Percentiles rank a stretch among this genome's conserved stretches.
Evolutionary conservation across 441 rosid genomes (phyloP).

Genomic region (Gossypium lobatum): DNA sequence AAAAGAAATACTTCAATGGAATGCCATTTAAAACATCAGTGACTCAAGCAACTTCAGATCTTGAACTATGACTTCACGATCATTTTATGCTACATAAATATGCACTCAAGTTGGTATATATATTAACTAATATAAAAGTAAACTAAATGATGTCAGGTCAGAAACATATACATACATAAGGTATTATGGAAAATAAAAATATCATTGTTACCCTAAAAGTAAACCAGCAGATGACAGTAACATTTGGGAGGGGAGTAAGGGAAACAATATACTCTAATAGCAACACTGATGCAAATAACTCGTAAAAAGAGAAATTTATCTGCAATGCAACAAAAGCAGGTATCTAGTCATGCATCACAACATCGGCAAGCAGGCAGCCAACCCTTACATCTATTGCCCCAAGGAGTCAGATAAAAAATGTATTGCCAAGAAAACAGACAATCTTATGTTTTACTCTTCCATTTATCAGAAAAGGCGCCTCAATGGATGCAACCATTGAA

Average conservation of each 20-base stretch:
- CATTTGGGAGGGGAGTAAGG: background rate
- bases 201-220: background rate
- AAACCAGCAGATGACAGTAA: background rate
- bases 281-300: background rate
- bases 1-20: background rate
- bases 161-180: background rate
- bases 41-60: constrained; percentile 8
- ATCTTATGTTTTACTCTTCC: background rate
- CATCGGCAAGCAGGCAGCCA: background rate
- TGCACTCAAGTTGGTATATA: background rate
- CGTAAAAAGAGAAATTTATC: background rate
- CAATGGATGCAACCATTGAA: background rate
- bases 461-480: background rate
- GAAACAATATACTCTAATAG: background rate
- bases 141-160: background rate
- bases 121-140: background rate
- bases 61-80: background rate
- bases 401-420: background rate
- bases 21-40: constrained; percentile 5
- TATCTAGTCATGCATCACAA: background rate
- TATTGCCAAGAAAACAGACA: background rate
- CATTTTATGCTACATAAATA: background rate
- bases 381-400: background rate
- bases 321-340: background rate
- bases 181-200: background rate